Conservation (phyloP, 1,284 basidiomycete species). For the Bondarzewia mesenterica region DNA sequence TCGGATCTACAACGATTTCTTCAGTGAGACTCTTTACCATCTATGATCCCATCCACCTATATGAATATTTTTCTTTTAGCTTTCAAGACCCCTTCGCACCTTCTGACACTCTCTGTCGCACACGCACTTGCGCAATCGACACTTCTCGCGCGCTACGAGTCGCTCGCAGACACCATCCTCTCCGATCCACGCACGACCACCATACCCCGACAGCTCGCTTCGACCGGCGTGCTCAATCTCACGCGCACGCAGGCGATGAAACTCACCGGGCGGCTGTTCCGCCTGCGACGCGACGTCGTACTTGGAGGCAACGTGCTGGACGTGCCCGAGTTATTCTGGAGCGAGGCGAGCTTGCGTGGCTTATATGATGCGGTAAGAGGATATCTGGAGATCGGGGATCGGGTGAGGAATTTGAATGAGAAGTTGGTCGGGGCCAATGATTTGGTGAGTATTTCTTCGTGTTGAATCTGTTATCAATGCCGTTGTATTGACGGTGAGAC, state of each 20-base stretch:
- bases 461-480: constrained; percentile 3
- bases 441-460: constrained; percentile 47
- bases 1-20: constrained; percentile 88
- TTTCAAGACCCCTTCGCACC: constrained; percentile 82
- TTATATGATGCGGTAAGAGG: constrained; percentile 91
- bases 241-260: constrained; percentile 79
- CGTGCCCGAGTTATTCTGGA: constrained; percentile 94
- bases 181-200: constrained; percentile 70
- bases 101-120: constrained; percentile 84
- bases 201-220: constrained; percentile 82
- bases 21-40: constrained; percentile 45
- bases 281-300: constrained; percentile 85
- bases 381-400: constrained; percentile 86
- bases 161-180: constrained; percentile 72
- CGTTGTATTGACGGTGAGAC: constrained; percentile 4
- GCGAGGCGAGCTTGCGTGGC: constrained; percentile 82
- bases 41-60: neutral
- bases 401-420: constrained; percentile 87
- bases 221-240: constrained; percentile 71
- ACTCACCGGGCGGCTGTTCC: constrained; percentile 82
- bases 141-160: constrained; percentile 84
- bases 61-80: constrained; percentile 34
- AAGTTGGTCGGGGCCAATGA: constrained; percentile 83
- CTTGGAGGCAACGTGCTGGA: constrained; percentile 92
- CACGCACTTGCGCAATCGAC: constrained; percentile 95